A percentile compares a stretch with the other conserved stretches of the same genome.
These are phyloP conservation scores for Solanum hybrid DNA, from an alignment of 305 asterid genomes.

Conservation along the genomic window DNA sequence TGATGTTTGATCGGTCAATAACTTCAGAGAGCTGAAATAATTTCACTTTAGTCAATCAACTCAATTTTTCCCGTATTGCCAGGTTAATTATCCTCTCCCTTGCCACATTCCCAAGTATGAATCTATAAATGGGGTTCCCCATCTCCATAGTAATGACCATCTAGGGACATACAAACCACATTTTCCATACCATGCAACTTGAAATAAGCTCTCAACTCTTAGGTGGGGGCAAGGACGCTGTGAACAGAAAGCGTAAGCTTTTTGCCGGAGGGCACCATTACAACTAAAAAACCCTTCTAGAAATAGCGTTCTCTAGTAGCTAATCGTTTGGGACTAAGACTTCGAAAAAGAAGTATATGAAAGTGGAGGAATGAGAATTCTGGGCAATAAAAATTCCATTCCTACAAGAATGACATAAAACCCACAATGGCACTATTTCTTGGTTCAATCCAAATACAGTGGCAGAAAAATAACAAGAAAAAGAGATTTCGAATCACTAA, in stretches of 20 bases:
- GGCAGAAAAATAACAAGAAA: not conserved
- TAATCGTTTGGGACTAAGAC: not conserved
- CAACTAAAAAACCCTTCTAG: not conserved
- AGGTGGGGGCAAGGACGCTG: not conserved
- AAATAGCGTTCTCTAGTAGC: not conserved
- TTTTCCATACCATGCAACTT: not conserved
- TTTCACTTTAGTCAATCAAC: constrained; percentile 1
- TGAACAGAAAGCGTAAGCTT: not conserved
- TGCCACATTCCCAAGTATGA: not conserved
- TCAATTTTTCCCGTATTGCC: not conserved
- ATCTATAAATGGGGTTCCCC: not conserved
- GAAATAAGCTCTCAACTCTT: not conserved
- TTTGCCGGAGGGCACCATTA: not conserved
- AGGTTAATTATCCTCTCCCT: not conserved
- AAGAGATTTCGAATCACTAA: not conserved
- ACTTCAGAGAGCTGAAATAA: not conserved
- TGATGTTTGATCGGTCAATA: not conserved
- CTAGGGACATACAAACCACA: not conserved
- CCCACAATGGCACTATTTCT: not conserved
- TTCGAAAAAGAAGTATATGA: not conserved
- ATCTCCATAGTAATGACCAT: not conserved
- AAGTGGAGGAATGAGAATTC: not conserved
- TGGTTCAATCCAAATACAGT: not conserved
- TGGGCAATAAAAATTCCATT: not conserved
- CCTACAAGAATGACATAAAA: not conserved